Evolutionary conservation across 768 basidiomycete species (phyloP).

Genomic region (Mycena rebaudengoi): DNA sequence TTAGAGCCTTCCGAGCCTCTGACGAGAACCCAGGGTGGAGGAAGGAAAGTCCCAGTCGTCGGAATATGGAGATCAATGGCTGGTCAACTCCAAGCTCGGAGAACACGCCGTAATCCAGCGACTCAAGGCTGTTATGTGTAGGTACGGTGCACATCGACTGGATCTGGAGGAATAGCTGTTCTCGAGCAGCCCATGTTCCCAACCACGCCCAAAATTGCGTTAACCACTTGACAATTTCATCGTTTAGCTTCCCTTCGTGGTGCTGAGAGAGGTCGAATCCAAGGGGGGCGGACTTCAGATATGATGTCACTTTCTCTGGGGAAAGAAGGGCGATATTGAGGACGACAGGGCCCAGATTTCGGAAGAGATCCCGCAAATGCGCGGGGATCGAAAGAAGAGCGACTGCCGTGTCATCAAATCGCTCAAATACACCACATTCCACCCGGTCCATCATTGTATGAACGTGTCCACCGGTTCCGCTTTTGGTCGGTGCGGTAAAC

Average conservation of each 20-base stretch:
- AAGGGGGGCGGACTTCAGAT: slow-evolving; percentile 36
- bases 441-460: slow-evolving; percentile 39
- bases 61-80: slow-evolving; percentile 29
- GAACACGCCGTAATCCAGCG: slow-evolving; percentile 38
- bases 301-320: slow-evolving; percentile 35
- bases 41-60: slow-evolving; percentile 42
- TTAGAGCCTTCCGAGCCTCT: slow-evolving; percentile 30
- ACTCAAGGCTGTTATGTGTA: slow-evolving; percentile 37
- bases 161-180: slow-evolving; percentile 34
- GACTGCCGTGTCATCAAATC: slow-evolving; percentile 43
- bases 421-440: slow-evolving; percentile 39
- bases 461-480: background rate
- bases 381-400: slow-evolving; percentile 37
- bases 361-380: slow-evolving; percentile 32
- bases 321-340: slow-evolving; percentile 44
- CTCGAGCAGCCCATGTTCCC: slow-evolving; percentile 29
- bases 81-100: slow-evolving; percentile 32
- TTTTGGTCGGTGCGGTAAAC: slow-evolving; percentile 27
- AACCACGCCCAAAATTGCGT: slow-evolving; percentile 56
- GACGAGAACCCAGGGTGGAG: slow-evolving; percentile 36
- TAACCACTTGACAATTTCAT: slow-evolving; percentile 42
- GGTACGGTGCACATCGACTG: slow-evolving; percentile 42
- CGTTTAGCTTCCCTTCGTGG: slow-evolving; percentile 23
- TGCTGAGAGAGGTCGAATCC: slow-evolving; percentile 31
- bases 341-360: slow-evolving; percentile 25